These are phyloP conservation scores for Xylariaceae sp. DNA, from an alignment of 2,329 filamentous ascomycete species.

Conservation along the genomic window DNA sequence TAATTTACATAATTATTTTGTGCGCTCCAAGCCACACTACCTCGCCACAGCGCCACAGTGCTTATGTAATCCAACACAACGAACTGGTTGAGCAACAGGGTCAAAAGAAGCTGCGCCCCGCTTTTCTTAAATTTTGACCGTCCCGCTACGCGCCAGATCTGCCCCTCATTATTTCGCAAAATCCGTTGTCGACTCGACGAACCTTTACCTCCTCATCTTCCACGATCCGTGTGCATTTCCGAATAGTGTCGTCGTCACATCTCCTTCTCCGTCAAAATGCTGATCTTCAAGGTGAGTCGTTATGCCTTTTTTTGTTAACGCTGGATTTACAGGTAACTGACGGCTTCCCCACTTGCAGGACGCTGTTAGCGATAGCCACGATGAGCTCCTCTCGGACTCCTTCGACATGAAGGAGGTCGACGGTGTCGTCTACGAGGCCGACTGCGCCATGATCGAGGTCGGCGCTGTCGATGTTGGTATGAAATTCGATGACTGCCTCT, in stretches of 20 bases:
- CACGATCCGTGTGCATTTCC: slow-evolving; percentile 14
- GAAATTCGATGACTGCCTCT: slow-evolving; percentile 31
- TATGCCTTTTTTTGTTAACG: neutral
- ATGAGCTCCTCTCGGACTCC: slow-evolving; percentile 97
- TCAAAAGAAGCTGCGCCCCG: slow-evolving; percentile 16
- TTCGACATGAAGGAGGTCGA: slow-evolving; percentile 78
- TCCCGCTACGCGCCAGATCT: slow-evolving; percentile 25
- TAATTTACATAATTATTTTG: too few relatives aligned
- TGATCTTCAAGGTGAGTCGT: slow-evolving; percentile 62
- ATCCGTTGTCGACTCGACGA: slow-evolving; percentile 21
- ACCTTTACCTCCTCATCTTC: slow-evolving; percentile 26
- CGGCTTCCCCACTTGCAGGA: slow-evolving; percentile 54
- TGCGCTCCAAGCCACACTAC: too few relatives aligned
- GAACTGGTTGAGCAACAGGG: too few relatives aligned
- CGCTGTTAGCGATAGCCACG: slow-evolving; percentile 62
- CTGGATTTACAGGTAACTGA: slow-evolving; percentile 6
- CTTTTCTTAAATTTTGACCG: slow-evolving; percentile 28
- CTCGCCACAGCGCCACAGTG: too few relatives aligned
- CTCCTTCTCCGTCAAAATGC: slow-evolving; percentile 52
- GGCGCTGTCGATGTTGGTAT: slow-evolving; percentile 67
- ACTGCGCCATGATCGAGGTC: slow-evolving; percentile 85
- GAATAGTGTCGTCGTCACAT: slow-evolving; percentile 18
- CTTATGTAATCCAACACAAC: too few relatives aligned
- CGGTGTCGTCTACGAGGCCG: slow-evolving; percentile 78
- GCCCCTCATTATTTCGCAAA: slow-evolving; percentile 30